Evolutionary conservation across 768 basidiomycete species (phyloP), one percentile per base, ranked within the genome.

Genomic region (Termitomyces sp.): DNA sequence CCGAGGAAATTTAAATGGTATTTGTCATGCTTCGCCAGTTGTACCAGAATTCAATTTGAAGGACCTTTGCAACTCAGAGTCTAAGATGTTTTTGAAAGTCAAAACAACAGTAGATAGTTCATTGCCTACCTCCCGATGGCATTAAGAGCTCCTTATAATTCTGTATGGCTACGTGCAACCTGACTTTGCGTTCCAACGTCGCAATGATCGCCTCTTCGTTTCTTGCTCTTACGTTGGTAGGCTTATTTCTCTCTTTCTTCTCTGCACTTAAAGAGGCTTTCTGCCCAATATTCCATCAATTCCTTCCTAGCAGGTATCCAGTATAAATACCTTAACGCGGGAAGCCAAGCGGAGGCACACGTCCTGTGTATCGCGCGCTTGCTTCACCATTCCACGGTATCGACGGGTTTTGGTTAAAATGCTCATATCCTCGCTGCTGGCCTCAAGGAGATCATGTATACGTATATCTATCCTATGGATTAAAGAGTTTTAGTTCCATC

Each of bases 121-220:
- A 16, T 27, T 15, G 22, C 45, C 22, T 15, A 46, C 45, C 42
- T 44, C n/a, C 20, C 11, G 6, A 12, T 16, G 82, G 83, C 18
- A 3, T 18, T 4, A 49, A 49, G 30, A 33, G 8, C 18, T 49
- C 30, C 11, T n/a, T 3, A 49, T 49, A 49, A 1, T 33, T 49
- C n/a, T n/a, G 18, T 11, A 33, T 49, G 31, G 47, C 47, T n/a
- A 1, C 1, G 30, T 31, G 16, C n/a, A 49, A 9, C 47, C 30
- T 49, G 24, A 16, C 12, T n/a, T 20, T 49, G 47, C 47, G 31
- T n/a, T 49, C 47, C 47, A 49, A n/a, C 7, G 11, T 8, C 30
- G 9, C 18, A n/a, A 49, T 49, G 47, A 31, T 31, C 7, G 31
- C 47, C 30, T 49, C 31, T 49, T 49, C 47, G 8, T 18, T 3